These are phyloP conservation scores for Eucalyptus cloeziana DNA, from an alignment of 345 rosid genomes.

Conservation along the genomic window DNA sequence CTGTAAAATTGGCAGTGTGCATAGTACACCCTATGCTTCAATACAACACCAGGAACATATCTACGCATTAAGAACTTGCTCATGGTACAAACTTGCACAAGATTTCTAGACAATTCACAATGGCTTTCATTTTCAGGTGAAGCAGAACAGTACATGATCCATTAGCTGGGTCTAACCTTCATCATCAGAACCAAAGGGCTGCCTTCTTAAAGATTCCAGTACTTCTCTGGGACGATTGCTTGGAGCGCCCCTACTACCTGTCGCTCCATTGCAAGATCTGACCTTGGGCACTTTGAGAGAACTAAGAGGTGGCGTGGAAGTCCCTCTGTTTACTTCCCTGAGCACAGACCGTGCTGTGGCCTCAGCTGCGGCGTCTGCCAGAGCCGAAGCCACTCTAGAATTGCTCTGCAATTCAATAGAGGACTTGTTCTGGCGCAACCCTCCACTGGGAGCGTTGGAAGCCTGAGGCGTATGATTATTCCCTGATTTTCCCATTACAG, in stretches of 20 bases:
- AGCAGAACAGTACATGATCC: not conserved
- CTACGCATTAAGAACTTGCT: not conserved
- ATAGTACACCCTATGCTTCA: not conserved
- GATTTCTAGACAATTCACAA: not conserved
- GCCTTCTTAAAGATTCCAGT: conserved; percentile 74
- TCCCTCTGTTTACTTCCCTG: conserved; percentile 56
- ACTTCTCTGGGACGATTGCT: conserved; percentile 41
- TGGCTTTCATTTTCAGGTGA: not conserved
- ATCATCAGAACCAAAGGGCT: conserved; percentile 53
- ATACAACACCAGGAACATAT: not conserved
- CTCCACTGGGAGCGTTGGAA: not conserved
- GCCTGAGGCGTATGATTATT: not conserved
- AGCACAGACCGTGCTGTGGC: conserved; percentile 62
- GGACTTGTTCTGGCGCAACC: not conserved
- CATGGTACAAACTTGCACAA: not conserved
- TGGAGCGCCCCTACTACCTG: not conserved
- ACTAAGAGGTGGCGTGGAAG: conserved; percentile 51
- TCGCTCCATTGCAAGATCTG: conserved; percentile 25
- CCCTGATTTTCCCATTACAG: conserved; percentile 18
- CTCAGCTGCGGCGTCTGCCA: conserved; percentile 55
- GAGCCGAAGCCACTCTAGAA: conserved; percentile 42
- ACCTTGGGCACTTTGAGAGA: conserved; percentile 70
- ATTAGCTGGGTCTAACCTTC: conserved; percentile 12
- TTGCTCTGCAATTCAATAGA: conserved; percentile 4
- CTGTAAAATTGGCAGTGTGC: not conserved